phyloP scores from a whole-genome alignment of 805 yeast species.

The Candida chilensis region DNA sequence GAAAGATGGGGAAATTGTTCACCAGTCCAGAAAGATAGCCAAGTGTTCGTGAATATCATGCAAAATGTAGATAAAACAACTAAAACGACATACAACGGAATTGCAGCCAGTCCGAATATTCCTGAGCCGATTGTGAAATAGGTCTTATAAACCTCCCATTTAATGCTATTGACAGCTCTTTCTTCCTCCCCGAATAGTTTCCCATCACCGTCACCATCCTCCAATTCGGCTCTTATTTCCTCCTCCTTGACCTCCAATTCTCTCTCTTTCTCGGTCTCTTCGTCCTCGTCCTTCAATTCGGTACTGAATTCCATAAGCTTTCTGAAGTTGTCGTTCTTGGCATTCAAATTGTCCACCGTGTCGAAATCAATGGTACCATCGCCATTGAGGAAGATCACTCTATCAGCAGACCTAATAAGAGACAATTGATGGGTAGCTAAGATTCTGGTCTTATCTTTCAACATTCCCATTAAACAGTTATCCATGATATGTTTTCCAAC shows the following conservation, averaged over 20 bases:
- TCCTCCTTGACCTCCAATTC: too few species aligned
- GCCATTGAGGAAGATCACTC: slow-evolving; percentile 58
- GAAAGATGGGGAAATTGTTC: slow-evolving; percentile 5
- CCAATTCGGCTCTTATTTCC: too few species aligned
- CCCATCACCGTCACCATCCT: slow-evolving; percentile 5
- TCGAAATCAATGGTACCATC: slow-evolving; percentile 58
- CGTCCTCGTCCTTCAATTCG: slow-evolving; percentile 9
- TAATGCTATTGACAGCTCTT: slow-evolving; percentile 9
- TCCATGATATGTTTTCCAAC: slow-evolving; percentile 77
- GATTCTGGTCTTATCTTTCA: slow-evolving; percentile 54
- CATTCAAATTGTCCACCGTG: slow-evolving; percentile 42
- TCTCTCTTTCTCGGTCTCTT: slow-evolving; percentile 6
- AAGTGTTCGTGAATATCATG: slow-evolving; percentile 10
- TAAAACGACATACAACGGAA: slow-evolving; percentile 2
- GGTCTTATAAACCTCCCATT: slow-evolving; percentile 6
- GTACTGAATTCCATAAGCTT: slow-evolving; percentile 28
- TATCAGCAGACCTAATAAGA: slow-evolving; percentile 59
- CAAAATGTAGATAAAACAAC: slow-evolving; percentile 7
- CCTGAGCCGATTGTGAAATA: slow-evolving; percentile 9
- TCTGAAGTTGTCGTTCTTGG: slow-evolving; percentile 20
- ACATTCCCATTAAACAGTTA: slow-evolving; percentile 52
- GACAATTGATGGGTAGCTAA: slow-evolving; percentile 83
- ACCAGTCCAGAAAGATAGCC: slow-evolving; percentile 14
- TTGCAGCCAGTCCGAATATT: slow-evolving; percentile 1
- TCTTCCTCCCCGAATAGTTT: slow-evolving; percentile 8